Conservation (phyloP, 371 early-diverging fungal species). For the Lichtheimia ramosa region DNA sequence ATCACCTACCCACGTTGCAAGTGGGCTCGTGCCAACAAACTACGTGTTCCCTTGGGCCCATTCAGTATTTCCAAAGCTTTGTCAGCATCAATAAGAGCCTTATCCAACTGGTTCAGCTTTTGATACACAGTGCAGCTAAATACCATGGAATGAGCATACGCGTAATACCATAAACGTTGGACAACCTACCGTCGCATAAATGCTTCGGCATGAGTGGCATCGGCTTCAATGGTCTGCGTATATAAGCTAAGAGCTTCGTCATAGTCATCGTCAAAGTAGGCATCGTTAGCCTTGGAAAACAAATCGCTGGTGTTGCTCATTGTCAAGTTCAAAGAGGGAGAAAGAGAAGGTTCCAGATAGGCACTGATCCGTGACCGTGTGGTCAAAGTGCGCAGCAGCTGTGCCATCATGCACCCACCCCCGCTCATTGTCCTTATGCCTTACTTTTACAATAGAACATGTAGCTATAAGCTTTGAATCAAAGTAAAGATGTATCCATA, state of each 20-base stretch:
- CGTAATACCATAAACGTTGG: not conserved
- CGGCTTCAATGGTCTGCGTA: conserved; percentile 76
- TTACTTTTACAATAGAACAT: too few species aligned
- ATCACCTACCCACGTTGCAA: conserved; percentile 57
- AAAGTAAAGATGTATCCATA: too few species aligned
- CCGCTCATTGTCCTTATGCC: too few species aligned
- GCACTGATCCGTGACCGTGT: not conserved
- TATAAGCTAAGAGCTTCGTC: conserved; percentile 76
- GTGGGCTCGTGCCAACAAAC: conserved; percentile 65
- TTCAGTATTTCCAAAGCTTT: conserved; percentile 56
- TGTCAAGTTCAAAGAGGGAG: not conserved
- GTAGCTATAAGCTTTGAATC: too few species aligned
- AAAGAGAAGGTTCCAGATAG: conserved; percentile 1
- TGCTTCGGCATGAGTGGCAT: conserved; percentile 69
- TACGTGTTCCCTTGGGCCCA: conserved; percentile 48
- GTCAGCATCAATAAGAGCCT: conserved; percentile 65
- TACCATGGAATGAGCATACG: too few species aligned
- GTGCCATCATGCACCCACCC: too few species aligned
- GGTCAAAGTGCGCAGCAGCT: too few species aligned
- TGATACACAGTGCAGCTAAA: conserved; percentile 61
- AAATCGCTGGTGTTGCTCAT: conserved; percentile 61
- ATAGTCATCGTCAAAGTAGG: conserved; percentile 80
- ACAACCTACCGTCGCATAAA: conserved; percentile 54
- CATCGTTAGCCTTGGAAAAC: conserved; percentile 82
- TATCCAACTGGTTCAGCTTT: conserved; percentile 56